phyloP scores from a whole-genome alignment of 106 monocot species.

The Amphibolis antarctica region DNA sequence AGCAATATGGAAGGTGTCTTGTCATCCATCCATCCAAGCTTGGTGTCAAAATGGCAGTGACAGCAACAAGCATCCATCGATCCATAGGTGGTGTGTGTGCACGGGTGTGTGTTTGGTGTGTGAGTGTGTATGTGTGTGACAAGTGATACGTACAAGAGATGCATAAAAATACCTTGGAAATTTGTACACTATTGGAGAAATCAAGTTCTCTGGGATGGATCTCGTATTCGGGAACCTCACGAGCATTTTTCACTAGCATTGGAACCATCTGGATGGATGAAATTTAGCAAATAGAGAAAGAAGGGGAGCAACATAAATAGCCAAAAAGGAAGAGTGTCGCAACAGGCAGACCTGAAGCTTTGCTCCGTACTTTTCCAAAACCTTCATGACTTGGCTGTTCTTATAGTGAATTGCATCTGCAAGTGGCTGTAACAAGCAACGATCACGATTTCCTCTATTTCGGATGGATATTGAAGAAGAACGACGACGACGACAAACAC shows the following conservation, averaged over 20 bases:
- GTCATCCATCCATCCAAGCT: too few species aligned
- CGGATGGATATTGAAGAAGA: not conserved
- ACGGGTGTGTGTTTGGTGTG: too few species aligned
- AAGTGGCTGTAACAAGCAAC: conserved; percentile 44
- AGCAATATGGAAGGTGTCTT: too few species aligned
- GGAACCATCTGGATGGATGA: conserved; percentile 46
- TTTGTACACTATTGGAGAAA: conserved; percentile 59
- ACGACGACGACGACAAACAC: not conserved
- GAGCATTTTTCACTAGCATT: conserved; percentile 71
- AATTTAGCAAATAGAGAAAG: not conserved
- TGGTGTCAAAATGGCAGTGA: too few species aligned
- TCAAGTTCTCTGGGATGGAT: conserved; percentile 79
- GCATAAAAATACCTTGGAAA: conserved; percentile 55
- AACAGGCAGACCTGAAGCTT: conserved; percentile 41
- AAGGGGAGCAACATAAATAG: too few species aligned
- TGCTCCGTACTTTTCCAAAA: conserved; percentile 78
- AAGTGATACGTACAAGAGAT: not conserved
- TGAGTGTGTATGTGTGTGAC: too few species aligned
- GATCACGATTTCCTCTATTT: not conserved
- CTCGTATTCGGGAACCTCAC: conserved; percentile 90
- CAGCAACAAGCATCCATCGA: too few species aligned
- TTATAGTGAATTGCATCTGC: conserved; percentile 92
- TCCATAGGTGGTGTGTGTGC: too few species aligned
- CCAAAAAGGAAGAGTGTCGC: not conserved
- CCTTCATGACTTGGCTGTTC: conserved; percentile 58